Evolutionary conservation across 2,329 filamentous ascomycete species (phyloP).

Genomic region (Colletotrichum viniferum): DNA sequence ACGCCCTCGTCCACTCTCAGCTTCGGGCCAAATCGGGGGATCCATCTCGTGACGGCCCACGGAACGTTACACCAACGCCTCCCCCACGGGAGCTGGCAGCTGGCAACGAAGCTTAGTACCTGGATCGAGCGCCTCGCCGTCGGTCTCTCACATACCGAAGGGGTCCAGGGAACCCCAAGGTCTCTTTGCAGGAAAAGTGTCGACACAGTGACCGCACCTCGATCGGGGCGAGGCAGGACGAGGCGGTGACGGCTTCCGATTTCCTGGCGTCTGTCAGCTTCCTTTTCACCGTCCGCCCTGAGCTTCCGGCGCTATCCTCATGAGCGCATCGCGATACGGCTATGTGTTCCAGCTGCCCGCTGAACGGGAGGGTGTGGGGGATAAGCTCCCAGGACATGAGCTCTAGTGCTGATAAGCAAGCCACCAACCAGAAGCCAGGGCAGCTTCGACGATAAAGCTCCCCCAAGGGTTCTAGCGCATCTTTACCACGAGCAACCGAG

Average conservation of each 20-base stretch:
- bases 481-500: neutral
- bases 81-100: conserved; percentile 2
- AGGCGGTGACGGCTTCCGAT: neutral
- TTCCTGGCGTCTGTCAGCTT: neutral
- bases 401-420: conserved; percentile 13
- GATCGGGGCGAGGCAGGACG: neutral
- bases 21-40: neutral
- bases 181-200: neutral
- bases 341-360: neutral
- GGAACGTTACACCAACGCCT: conserved; percentile 12
- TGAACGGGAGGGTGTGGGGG: conserved; percentile 1
- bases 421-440: neutral
- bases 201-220: neutral
- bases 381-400: conserved; percentile 15
- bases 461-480: conserved; percentile 1
- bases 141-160: conserved; percentile 3
- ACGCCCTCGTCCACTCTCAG: neutral
- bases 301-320: neutral
- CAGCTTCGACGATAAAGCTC: conserved; percentile 18
- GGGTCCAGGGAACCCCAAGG: neutral
- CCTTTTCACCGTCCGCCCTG: neutral
- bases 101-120: neutral
- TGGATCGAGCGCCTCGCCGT: neutral
- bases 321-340: neutral
- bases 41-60: conserved; percentile 7